These are phyloP conservation scores for Carex parvula DNA, from an alignment of 176 grass and related monocot species.

Conservation along the genomic window DNA sequence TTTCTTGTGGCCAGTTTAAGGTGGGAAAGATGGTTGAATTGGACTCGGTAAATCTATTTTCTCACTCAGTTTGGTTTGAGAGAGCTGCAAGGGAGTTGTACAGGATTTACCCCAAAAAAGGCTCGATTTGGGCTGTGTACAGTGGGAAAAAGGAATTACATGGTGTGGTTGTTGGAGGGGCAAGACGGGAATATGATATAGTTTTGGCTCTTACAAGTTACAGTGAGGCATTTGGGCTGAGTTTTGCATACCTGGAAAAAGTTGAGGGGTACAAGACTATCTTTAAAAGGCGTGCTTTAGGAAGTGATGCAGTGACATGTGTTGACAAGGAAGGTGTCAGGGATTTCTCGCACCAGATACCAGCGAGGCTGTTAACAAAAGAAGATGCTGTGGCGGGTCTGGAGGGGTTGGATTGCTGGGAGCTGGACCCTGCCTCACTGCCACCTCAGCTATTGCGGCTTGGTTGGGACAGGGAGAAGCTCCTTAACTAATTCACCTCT, in stretches of 20 bases:
- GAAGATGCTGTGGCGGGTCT: conserved; percentile 34
- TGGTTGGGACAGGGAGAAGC: neutral
- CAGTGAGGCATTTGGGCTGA: conserved; percentile 48
- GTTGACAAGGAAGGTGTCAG: conserved; percentile 44
- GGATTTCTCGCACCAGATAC: conserved; percentile 67
- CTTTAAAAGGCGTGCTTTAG: conserved; percentile 53
- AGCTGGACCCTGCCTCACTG: conserved; percentile 85
- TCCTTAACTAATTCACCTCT: neutral
- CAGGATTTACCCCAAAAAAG: conserved; percentile 70
- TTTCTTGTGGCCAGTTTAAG: conserved; percentile 70
- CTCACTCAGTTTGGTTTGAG: conserved; percentile 54
- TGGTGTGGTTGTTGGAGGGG: neutral
- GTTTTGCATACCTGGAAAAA: conserved; percentile 77
- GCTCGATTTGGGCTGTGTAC: conserved; percentile 72
- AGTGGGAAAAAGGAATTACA: conserved; percentile 1
- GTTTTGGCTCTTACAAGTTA: conserved; percentile 69
- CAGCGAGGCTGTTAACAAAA: conserved; percentile 46
- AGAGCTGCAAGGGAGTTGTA: conserved; percentile 50
- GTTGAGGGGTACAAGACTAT: conserved; percentile 74
- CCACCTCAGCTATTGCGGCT: conserved; percentile 46
- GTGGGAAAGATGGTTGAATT: conserved; percentile 45
- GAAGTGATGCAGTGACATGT: conserved; percentile 45
- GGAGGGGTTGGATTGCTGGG: conserved; percentile 64
- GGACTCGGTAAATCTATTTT: conserved; percentile 80
- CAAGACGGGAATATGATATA: conserved; percentile 47